Evolutionary conservation across 140 eudicot genomes (phyloP).

Genomic region (Anethum foeniculum): DNA sequence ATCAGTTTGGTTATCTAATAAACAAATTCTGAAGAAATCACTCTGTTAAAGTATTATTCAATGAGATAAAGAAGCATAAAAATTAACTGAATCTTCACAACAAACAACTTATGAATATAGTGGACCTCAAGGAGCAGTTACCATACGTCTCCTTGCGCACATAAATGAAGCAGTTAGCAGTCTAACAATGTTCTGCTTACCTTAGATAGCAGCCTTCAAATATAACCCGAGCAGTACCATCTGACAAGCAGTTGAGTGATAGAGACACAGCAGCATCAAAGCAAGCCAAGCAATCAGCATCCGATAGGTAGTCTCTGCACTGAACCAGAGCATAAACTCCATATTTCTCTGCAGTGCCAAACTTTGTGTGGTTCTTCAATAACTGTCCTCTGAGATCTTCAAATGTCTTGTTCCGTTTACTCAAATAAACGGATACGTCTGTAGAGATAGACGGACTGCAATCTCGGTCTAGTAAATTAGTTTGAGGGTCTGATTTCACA

Average conservation of each 20-base stretch:
- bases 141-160: neutral
- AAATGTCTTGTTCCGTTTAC: neutral
- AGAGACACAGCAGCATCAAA: neutral
- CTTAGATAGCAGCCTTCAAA: constrained; percentile 3
- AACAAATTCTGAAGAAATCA: no score
- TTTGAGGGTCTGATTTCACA: neutral
- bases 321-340: constrained; percentile 2
- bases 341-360: neutral
- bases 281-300: constrained; percentile 3
- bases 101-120: no score
- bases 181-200: neutral
- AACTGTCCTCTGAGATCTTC: neutral
- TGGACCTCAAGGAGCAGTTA: no score
- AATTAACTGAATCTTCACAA: neutral
- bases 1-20: neutral
- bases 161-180: neutral
- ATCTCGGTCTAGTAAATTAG: neutral
- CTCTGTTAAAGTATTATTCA: no score
- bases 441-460: constrained; percentile 1
- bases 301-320: constrained; percentile 7
- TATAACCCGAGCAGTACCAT: neutral
- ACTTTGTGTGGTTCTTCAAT: neutral
- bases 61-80: no score
- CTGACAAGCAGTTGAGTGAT: neutral
- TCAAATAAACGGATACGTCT: neutral